phyloP scores from a whole-genome alignment of 1,139 yeast species.

The Magnusiomyces ingens region DNA sequence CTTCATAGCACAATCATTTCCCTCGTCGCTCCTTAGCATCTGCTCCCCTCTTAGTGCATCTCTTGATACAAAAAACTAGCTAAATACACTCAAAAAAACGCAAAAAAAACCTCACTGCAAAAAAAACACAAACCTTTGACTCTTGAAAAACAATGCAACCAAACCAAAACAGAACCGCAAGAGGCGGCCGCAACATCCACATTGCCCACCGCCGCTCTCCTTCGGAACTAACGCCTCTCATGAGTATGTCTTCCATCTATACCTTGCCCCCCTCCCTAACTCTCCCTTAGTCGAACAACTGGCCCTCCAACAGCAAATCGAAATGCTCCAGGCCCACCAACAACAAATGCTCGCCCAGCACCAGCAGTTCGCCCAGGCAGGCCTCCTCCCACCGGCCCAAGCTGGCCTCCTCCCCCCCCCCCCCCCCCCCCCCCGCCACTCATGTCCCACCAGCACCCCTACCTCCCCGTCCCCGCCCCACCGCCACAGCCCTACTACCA shows the following conservation, averaged over 20 bases:
- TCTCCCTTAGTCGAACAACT: constrained; percentile 60
- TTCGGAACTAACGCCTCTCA: constrained; percentile 85
- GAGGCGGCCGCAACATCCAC: constrained; percentile 42
- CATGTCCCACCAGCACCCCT: constrained; percentile 23
- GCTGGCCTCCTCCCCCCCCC: constrained; percentile 16
- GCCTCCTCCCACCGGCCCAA: constrained; percentile 16
- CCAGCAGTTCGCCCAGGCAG: constrained; percentile 41
- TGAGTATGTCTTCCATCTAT: constrained; percentile 44
- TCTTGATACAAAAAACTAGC: no score
- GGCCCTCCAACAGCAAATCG: constrained; percentile 87
- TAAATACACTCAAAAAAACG: no score
- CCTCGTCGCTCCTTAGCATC: no score
- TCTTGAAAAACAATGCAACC: constrained; percentile 7
- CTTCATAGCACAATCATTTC: no score
- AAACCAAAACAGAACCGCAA: constrained; percentile 14
- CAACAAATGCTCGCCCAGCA: constrained; percentile 72
- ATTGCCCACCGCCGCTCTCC: constrained; percentile 95
- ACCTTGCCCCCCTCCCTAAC: constrained; percentile 1
- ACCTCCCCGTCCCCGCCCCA: constrained; percentile 27
- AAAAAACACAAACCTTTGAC: not conserved
- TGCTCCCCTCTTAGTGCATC: no score
- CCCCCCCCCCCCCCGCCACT: constrained; percentile 19
- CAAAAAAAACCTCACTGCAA: not conserved
- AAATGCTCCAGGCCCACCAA: constrained; percentile 84
- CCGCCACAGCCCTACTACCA: constrained; percentile 14